Evolutionary conservation across 306 rosid genomes (phyloP), one percentile per base, ranked within the genome.

Genomic region (Corylus avellana): DNA sequence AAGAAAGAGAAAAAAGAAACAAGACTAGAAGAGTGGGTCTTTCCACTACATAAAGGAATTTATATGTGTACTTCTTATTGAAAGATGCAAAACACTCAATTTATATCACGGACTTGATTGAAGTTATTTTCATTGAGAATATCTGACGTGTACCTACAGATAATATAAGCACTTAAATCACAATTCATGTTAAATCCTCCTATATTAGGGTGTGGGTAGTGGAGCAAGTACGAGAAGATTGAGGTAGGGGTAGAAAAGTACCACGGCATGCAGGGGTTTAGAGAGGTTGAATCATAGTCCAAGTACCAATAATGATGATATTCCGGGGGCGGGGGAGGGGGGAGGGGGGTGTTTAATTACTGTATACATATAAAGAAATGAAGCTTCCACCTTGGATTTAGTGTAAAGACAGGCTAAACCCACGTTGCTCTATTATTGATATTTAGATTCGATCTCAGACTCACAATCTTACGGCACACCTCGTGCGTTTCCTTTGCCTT

Each of bases 341-440:
- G 25, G 25, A 0, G 0, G 25, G 25, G 25, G 25, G 25, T 22
- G 25, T 22, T 22, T 22, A 22, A 22, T 22, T 1, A 32, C 35
- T 32, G 79, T 32, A 50, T 18, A 16, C 2, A 1, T 9, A 14
- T 64, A 64, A 14, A 89, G 22, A 75, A 81, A 81, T 29, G 8
- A 83, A 74, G 74, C 56, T 89, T 82, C 84, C 89, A 81, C 90
- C 83, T 91, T 85, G 96, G 92, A 88, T 79, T 88, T 78, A 86
- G 89, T 63, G 90, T 84, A 81, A 79, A 81, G 92, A 90, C 95
- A 89, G 93, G 78, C 67, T 89, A 79, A 84, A 81, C 77, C 82
- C 96, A 89, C 90, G 91, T 91, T 91, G 83, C 84, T 84, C 89
- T 80, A 89, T 85, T 82, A 88, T 88, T 84, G 73, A 73, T 69